Evolutionary conservation across 352 stramenopile species (phyloP), one percentile per base, ranked within the genome.

Genomic region (Phytophthora pistaciae): DNA sequence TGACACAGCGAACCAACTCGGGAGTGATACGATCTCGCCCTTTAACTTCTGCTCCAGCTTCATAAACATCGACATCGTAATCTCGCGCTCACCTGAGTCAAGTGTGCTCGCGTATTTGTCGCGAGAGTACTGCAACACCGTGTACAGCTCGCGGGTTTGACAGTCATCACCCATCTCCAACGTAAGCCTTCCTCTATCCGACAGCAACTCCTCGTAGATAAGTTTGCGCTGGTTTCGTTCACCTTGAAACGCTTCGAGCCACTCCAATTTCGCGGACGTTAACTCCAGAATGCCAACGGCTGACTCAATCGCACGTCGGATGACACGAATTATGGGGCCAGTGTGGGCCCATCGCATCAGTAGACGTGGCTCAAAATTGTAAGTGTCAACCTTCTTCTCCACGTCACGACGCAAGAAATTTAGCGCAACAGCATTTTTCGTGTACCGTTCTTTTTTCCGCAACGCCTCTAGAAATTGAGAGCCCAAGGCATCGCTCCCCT

Each of bases 331-430:
- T 0, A 54, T 29, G 21, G 18, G 18, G n/a, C 48, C 48, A 10
- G 20, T 54, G 14, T 54, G n/a, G 48, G 48, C 11, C 48, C 48
- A 54, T 54, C 11, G n/a, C 20, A 54, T 54, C 9, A 54, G 48
- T 10, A 54, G 11, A 5, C 20, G 48, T 29, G 48, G 48, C 20
- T 54, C 48, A 0, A 11, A 54, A 29, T 9, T 54, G 20, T 29
- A 10, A 0, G 48, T 9, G 20, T 0, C 21, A 29, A 54, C 9
- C 7, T 54, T 25, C 21, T 31, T 54, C 3, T 54, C 21, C 48
- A 54, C n/a, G 48, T 54, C n/a, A 18, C n/a, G n/a, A 18, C 48
- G 48, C 48, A 54, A 29, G 20, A 54, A 54, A 29, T 54, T 25
- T 1, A 54, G 6, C 5, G 48, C 48, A 2, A 54, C 48, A 16